Evolutionary conservation across 495 filamentous ascomycete species (phyloP).

Genomic region (Xylaria acuta): DNA sequence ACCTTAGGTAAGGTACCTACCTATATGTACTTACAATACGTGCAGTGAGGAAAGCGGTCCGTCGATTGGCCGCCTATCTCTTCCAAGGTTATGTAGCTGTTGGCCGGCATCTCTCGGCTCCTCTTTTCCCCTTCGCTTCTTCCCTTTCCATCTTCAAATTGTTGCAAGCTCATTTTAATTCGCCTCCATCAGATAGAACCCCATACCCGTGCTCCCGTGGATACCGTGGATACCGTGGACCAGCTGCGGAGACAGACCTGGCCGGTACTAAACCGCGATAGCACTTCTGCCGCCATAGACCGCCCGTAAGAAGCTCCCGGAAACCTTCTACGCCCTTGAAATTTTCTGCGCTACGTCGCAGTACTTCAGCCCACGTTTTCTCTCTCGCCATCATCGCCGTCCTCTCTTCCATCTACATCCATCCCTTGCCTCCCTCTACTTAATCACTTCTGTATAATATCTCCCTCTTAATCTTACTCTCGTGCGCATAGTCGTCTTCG

Average conservation of each 20-base stretch:
- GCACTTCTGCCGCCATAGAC: slow-evolving; percentile 37
- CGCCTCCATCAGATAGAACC: slow-evolving; percentile 8
- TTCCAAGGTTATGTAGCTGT: not conserved
- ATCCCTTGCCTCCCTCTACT: slow-evolving; percentile 39
- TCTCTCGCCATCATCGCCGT: slow-evolving; percentile 30
- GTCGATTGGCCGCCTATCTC: not conserved
- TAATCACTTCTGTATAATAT: slow-evolving; percentile 6
- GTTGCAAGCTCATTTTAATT: not conserved
- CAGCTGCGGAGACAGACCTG: slow-evolving; percentile 20
- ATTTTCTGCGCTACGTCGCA: slow-evolving; percentile 32
- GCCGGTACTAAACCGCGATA: not conserved
- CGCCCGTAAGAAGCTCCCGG: slow-evolving; percentile 44
- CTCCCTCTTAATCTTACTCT: not conserved
- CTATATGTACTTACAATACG: too few species aligned
- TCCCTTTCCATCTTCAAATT: not conserved
- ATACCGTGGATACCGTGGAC: not conserved
- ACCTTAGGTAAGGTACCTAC: too few species aligned
- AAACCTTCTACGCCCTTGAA: slow-evolving; percentile 37
- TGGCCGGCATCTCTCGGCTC: not conserved
- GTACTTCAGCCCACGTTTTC: slow-evolving; percentile 29
- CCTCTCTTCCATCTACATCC: slow-evolving; percentile 39
- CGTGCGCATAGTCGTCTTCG: slow-evolving; percentile 20
- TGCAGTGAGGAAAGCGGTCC: not conserved
- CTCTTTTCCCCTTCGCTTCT: not conserved
- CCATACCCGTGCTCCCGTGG: not conserved